Conservation (phyloP, 2,329 filamentous ascomycete species). For the Thermothelomyces thermophilus region DNA sequence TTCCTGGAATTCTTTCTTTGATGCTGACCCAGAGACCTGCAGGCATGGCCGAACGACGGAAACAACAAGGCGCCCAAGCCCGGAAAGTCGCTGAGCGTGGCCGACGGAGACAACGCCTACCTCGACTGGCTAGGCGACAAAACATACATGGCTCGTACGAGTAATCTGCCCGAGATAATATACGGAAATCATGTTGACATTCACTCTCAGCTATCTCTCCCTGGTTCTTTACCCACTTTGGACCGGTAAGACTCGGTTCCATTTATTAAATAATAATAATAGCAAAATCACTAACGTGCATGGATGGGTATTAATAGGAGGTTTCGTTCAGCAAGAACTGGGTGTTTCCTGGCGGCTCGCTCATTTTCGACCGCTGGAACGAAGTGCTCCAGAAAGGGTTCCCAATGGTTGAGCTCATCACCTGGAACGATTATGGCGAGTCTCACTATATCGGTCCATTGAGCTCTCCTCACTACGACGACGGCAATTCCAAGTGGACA, state of each 20-base stretch:
- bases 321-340: conserved; percentile 36
- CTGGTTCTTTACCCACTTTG: conserved; percentile 50
- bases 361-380: conserved; percentile 54
- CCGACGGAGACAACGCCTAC: not conserved
- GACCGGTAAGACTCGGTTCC: too few species aligned
- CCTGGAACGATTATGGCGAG: conserved; percentile 49
- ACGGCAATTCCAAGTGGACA: not conserved
- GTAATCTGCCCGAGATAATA: conserved; percentile 32
- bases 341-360: conserved; percentile 43
- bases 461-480: conserved; percentile 28
- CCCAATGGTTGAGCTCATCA: conserved; percentile 30
- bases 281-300: too few species aligned
- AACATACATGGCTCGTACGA: conserved; percentile 27
- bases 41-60: not conserved
- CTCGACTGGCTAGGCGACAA: conserved; percentile 18
- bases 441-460: conserved; percentile 48
- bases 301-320: conserved; percentile 4
- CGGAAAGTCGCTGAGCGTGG: not conserved
- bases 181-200: conserved; percentile 31
- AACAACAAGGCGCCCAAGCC: conserved; percentile 2
- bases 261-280: too few species aligned
- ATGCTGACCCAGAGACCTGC: not conserved
- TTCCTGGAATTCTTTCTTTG: too few species aligned
- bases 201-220: conserved; percentile 52
- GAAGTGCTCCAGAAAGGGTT: conserved; percentile 35